These are phyloP conservation scores for Colletotrichum caudatum DNA, from an alignment of 2,329 filamentous ascomycete genomes.

Conservation along the genomic window DNA sequence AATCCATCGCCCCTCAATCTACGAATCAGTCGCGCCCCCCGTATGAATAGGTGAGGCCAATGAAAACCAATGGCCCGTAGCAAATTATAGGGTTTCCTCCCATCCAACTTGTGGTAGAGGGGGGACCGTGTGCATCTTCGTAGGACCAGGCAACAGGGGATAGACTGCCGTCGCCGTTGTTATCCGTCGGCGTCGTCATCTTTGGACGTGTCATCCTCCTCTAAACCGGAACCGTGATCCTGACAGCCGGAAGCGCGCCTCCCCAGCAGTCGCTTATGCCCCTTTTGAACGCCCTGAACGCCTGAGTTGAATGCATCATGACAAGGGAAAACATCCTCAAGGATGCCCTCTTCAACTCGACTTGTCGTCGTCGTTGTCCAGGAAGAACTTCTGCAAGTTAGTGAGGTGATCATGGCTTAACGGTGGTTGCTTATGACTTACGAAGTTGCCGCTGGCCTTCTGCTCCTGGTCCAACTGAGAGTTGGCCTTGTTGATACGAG, in stretches of 20 bases:
- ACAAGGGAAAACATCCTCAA: constrained; percentile 50
- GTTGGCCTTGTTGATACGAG: constrained; percentile 97
- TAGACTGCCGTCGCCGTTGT: constrained; percentile 70
- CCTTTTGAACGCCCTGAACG: constrained; percentile 66
- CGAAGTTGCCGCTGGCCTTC: constrained; percentile 92
- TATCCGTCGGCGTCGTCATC: constrained; percentile 70
- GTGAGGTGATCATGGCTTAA: constrained; percentile 33
- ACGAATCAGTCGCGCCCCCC: constrained; percentile 46
- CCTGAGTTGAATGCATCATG: constrained; percentile 57
- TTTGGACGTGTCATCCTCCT: constrained; percentile 67
- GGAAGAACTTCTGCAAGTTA: constrained; percentile 78
- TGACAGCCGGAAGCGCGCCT: constrained; percentile 48
- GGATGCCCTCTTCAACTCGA: constrained; percentile 69
- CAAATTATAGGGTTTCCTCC: constrained; percentile 16
- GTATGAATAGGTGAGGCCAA: constrained; percentile 12
- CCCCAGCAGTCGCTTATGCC: constrained; percentile 47
- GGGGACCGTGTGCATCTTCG: constrained; percentile 46
- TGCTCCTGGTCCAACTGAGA: constrained; percentile 98
- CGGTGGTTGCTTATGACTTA: constrained; percentile 60
- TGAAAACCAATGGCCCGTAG: constrained; percentile 13
- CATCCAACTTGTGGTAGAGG: not conserved
- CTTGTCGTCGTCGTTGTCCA: constrained; percentile 83
- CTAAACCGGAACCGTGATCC: constrained; percentile 51
- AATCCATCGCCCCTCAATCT: constrained; percentile 71
- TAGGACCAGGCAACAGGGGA: constrained; percentile 76